phyloP scores from a whole-genome alignment of 805 yeast species.

The Ogataea henricii region DNA sequence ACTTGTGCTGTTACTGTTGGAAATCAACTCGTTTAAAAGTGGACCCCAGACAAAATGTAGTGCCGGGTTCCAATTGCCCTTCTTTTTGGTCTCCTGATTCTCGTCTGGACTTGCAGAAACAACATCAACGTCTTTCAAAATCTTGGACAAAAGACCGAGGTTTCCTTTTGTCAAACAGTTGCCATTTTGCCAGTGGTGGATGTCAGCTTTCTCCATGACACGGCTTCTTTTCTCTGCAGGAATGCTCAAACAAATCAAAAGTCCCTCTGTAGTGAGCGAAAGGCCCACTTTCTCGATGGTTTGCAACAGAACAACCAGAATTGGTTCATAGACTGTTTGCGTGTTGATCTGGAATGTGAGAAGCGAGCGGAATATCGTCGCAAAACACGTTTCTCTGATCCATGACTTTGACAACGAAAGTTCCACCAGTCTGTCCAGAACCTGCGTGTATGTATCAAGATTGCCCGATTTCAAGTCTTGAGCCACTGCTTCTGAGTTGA shows the following conservation, averaged over 20 bases:
- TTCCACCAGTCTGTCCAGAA: slow-evolving; percentile 51
- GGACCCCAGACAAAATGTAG: slow-evolving; percentile 77
- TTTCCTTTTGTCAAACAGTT: slow-evolving; percentile 79
- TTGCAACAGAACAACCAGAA: slow-evolving; percentile 35
- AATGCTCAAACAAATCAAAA: slow-evolving; percentile 66
- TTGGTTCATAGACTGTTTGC: slow-evolving; percentile 12
- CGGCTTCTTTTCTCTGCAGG: slow-evolving; percentile 34
- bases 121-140: slow-evolving; percentile 58
- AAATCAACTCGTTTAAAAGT: slow-evolving; percentile 47
- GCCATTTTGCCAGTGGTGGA: slow-evolving; percentile 61
- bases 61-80: slow-evolving; percentile 73
- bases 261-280: slow-evolving; percentile 73
- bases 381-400: slow-evolving; percentile 82
- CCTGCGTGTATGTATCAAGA: slow-evolving; percentile 38
- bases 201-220: slow-evolving; percentile 21
- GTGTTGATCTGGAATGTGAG: slow-evolving; percentile 25
- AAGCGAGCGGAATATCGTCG: slow-evolving; percentile 64
- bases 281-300: slow-evolving; percentile 54
- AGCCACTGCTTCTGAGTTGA: slow-evolving; percentile 51
- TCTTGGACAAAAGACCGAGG: slow-evolving; percentile 58
- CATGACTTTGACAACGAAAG: slow-evolving; percentile 71
- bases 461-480: slow-evolving; percentile 22
- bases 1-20: slow-evolving; percentile 9
- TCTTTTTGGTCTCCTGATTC: slow-evolving; percentile 44
- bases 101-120: slow-evolving; percentile 40